These are phyloP conservation scores for Monilinia fructigena DNA, from an alignment of 2,329 filamentous ascomycete species.

Conservation along the genomic window DNA sequence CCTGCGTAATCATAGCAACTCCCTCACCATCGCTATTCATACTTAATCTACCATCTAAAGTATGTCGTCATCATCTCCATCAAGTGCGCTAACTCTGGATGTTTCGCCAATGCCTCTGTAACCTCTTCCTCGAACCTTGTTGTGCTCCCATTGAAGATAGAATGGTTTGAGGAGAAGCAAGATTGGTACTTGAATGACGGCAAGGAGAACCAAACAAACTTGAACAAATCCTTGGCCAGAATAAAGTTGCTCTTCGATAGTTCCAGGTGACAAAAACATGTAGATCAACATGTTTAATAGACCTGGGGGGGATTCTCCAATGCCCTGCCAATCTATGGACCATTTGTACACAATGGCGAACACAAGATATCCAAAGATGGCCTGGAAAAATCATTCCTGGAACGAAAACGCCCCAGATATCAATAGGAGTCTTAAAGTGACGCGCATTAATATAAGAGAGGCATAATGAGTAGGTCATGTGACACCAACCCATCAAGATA, in stretches of 20 bases:
- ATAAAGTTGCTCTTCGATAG: constrained; percentile 71
- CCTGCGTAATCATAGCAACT: constrained; percentile 83
- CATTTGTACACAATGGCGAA: constrained; percentile 97
- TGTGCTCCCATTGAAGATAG: constrained; percentile 92
- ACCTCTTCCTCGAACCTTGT: constrained; percentile 79
- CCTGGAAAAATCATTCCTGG: constrained; percentile 99
- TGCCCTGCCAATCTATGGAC: constrained; percentile 77
- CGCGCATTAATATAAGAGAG: constrained; percentile 89
- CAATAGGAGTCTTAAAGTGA: constrained; percentile 91
- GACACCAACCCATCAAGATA: constrained; percentile 93
- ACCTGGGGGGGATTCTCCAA: constrained; percentile 70
- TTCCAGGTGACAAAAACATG: constrained; percentile 94
- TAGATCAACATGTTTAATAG: constrained; percentile 99
- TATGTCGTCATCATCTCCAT: constrained; percentile 75
- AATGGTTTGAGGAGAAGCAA: constrained; percentile 94
- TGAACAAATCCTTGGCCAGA: constrained; percentile 74
- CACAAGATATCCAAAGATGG: constrained; percentile 95
- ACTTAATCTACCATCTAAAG: constrained; percentile 63
- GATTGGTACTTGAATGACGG: constrained; percentile 82
- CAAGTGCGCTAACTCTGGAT: constrained; percentile 82
- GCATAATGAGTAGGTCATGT: constrained; percentile 98
- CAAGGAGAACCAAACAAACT: constrained; percentile 74
- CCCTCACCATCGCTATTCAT: constrained; percentile 76
- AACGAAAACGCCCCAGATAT: constrained; percentile 96
- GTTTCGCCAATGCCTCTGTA: constrained; percentile 93